Evolutionary conservation across 345 rosid genomes (phyloP).

Genomic region (Syzygium grande): DNA sequence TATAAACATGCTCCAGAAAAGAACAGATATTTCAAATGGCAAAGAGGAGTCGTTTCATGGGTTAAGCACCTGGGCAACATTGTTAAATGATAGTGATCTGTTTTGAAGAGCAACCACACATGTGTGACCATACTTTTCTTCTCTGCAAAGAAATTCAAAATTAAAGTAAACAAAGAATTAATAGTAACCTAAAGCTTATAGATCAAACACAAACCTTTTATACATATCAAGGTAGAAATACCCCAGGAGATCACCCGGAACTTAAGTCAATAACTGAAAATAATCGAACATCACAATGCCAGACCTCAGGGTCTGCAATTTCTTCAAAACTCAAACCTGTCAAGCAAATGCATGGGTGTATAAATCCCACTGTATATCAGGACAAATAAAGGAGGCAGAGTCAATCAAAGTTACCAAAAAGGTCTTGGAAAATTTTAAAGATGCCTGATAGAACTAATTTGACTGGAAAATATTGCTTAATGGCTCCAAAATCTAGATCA

Average conservation of each 20-base stretch:
- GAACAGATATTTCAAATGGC: not conserved
- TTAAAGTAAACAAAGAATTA: not conserved
- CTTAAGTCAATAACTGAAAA: constrained; percentile 73
- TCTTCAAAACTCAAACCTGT: constrained; percentile 81
- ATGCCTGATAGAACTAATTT: constrained; percentile 82
- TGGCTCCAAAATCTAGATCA: constrained; percentile 71
- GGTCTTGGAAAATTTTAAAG: constrained; percentile 82
- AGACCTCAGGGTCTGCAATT: constrained; percentile 53
- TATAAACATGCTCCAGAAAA: not conserved
- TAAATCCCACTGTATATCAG: not conserved
- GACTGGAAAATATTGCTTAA: constrained; percentile 76
- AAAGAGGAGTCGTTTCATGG: not conserved
- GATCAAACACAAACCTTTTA: constrained; percentile 38
- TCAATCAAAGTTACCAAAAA: constrained; percentile 52
- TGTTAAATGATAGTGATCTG: constrained; percentile 48
- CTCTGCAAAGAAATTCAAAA: constrained; percentile 40
- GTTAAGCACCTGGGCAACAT: constrained; percentile 47
- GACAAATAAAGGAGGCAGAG: not conserved
- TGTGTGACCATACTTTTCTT: constrained; percentile 75
- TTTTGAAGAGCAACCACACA: constrained; percentile 88
- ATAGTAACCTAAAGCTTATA: not conserved
- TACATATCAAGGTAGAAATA: constrained; percentile 87
- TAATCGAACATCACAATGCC: constrained; percentile 65
- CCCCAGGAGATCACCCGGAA: constrained; percentile 77
- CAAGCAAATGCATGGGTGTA: constrained; percentile 2